phyloP scores from a whole-genome alignment of 257 asterid genomes.

The Fraxinus anomala region DNA sequence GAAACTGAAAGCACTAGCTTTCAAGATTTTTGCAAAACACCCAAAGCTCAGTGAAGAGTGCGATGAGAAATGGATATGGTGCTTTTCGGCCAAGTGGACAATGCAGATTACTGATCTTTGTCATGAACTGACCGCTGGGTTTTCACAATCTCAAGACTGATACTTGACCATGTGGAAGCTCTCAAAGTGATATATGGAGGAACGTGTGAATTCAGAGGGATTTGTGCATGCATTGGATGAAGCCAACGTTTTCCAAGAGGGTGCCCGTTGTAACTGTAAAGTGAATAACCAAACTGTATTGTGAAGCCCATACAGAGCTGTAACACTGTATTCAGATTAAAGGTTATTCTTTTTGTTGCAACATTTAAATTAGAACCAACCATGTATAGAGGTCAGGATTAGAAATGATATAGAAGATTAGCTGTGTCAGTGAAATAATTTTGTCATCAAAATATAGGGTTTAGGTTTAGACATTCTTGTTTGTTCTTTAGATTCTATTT shows the following conservation, averaged over 20 bases:
- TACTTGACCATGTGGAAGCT: background rate
- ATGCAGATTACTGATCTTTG: slow-evolving; percentile 30
- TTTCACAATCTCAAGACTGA: background rate
- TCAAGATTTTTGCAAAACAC: slow-evolving; percentile 40
- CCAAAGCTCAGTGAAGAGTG: slow-evolving; percentile 26
- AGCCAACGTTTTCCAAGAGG: slow-evolving; percentile 24
- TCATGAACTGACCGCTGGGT: background rate
- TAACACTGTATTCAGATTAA: slow-evolving; percentile 51
- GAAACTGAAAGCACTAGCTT: slow-evolving; percentile 30
- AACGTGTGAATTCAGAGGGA: slow-evolving; percentile 8
- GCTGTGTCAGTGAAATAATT: slow-evolving; percentile 31
- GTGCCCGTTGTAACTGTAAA: slow-evolving; percentile 30
- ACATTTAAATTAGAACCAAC: slow-evolving; percentile 40
- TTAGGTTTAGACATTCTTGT: slow-evolving; percentile 26
- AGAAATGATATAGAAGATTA: slow-evolving; percentile 43
- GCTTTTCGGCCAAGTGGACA: slow-evolving; percentile 36
- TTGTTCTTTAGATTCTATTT: slow-evolving; percentile 20
- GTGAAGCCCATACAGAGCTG: slow-evolving; percentile 55
- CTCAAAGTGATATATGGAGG: slow-evolving; percentile 23
- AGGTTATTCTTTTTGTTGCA: slow-evolving; percentile 45
- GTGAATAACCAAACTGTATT: slow-evolving; percentile 30
- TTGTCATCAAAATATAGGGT: slow-evolving; percentile 39
- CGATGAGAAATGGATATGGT: slow-evolving; percentile 16
- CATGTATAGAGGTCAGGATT: slow-evolving; percentile 47
- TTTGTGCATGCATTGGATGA: slow-evolving; percentile 1